Percentiles rank a stretch among this genome's conserved stretches.
These are phyloP conservation scores for Kentomonas sorsogonicus DNA, from an alignment of 208 protist species.

Conservation along the genomic window DNA sequence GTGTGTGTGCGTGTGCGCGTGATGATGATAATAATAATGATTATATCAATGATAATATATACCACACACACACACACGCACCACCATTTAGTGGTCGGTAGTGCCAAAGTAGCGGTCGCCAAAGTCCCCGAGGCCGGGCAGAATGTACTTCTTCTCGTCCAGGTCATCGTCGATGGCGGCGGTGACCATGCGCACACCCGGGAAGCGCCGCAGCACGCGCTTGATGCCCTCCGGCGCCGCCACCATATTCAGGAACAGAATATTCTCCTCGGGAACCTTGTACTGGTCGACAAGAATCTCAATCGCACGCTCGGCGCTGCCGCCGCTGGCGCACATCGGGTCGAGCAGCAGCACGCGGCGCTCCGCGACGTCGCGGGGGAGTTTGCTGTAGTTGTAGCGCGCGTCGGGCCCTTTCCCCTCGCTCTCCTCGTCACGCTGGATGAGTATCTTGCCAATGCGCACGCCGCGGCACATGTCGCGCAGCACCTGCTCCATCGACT, in stretches of 20 bases:
- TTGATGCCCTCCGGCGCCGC: slow-evolving; percentile 85
- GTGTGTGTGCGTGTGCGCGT: not conserved
- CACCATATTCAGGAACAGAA: slow-evolving; percentile 96
- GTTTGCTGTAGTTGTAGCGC: slow-evolving; percentile 92
- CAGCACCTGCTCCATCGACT: slow-evolving; percentile 94
- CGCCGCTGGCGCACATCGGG: slow-evolving; percentile 95
- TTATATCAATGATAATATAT: no score
- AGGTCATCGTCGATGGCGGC: slow-evolving; percentile 89
- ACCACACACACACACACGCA: no score
- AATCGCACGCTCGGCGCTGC: slow-evolving; percentile 72
- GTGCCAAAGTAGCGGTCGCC: slow-evolving; percentile 96
- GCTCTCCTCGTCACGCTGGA: slow-evolving; percentile 94
- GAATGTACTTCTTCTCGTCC: slow-evolving; percentile 91
- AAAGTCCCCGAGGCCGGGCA: slow-evolving; percentile 96
- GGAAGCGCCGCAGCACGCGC: slow-evolving; percentile 54
- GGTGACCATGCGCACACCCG: slow-evolving; percentile 89
- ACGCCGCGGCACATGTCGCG: slow-evolving; percentile 92
- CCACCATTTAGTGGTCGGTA: slow-evolving; percentile 23
- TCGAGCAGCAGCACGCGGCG: slow-evolving; percentile 95
- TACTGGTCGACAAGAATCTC: slow-evolving; percentile 77
- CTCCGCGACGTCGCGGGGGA: slow-evolving; percentile 90
- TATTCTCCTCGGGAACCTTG: slow-evolving; percentile 90
- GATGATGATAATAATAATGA: slow-evolving; percentile 5
- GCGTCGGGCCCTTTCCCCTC: slow-evolving; percentile 83
- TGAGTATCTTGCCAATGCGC: slow-evolving; percentile 98